phyloP scores from a whole-genome alignment of 495 filamentous ascomycete species.

The Tuber brumale region DNA sequence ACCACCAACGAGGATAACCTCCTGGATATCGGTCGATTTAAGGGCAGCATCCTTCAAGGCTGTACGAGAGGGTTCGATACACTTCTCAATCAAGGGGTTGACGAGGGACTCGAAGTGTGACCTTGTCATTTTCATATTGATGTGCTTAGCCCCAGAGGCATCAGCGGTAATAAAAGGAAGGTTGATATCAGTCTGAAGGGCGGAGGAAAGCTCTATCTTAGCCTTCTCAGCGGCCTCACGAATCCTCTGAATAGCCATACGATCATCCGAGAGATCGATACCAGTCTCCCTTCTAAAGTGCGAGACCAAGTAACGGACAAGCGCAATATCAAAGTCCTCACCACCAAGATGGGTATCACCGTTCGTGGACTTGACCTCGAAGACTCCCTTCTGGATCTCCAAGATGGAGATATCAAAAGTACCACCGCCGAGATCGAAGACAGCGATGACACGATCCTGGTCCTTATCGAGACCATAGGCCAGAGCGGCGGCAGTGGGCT shows the following conservation, averaged over 20 bases:
- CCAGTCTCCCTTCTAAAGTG: conserved; percentile 95
- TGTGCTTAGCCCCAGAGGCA: conserved; percentile 90
- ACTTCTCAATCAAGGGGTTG: conserved; percentile 80
- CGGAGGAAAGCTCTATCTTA: conserved; percentile 98
- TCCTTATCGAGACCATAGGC: conserved; percentile 96
- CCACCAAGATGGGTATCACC: conserved; percentile 96
- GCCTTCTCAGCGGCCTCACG: conserved; percentile 99
- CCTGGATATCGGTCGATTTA: conserved; percentile 91
- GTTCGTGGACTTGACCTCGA: conserved; percentile 98
- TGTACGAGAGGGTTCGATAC: conserved; percentile 90
- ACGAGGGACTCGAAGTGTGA: conserved; percentile 88
- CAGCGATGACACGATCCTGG: conserved; percentile 79
- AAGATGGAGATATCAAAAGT: conserved; percentile 98
- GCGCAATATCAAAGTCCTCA: conserved; percentile 95
- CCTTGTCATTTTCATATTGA: conserved; percentile 90
- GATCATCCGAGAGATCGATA: conserved; percentile 84
- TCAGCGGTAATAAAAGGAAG: conserved; percentile 98
- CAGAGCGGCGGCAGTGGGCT: conserved; percentile 89
- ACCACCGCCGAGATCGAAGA: conserved; percentile 97
- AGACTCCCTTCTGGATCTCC: conserved; percentile 95
- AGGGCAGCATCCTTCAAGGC: conserved; percentile 95
- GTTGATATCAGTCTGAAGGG: conserved; percentile 96
- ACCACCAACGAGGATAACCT: conserved; percentile 97
- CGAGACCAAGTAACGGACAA: conserved; percentile 89
- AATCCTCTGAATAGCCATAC: conserved; percentile 98